Percentiles rank a stretch among this genome's conserved stretches.
These are phyloP conservation scores for Chaetomium olivaceum DNA, from an alignment of 2,329 filamentous ascomycete species.

Conservation along the genomic window DNA sequence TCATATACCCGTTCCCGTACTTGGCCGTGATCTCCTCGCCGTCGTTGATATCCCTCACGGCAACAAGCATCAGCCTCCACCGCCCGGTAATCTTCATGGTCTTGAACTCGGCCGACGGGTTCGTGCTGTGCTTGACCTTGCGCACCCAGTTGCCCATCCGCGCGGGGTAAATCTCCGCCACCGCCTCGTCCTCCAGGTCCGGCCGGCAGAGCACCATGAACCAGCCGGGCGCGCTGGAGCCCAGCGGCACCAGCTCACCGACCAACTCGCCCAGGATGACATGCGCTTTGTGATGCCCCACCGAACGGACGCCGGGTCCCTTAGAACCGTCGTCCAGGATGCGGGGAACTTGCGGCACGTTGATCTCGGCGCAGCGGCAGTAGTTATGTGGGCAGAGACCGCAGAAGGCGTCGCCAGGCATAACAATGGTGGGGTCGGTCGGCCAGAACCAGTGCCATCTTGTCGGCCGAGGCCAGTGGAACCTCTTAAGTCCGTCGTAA, in stretches of 20 bases:
- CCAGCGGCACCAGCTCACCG: constrained; percentile 30
- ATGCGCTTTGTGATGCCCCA: constrained; percentile 18
- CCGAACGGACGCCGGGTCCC: constrained; percentile 27
- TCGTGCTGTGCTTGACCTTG: constrained; percentile 25
- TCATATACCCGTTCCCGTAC: constrained; percentile 28
- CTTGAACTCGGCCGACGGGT: constrained; percentile 27
- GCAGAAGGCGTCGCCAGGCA: constrained; percentile 22
- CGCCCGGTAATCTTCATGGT: constrained; percentile 30
- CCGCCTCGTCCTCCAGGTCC: constrained; percentile 26
- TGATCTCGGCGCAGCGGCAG: constrained; percentile 25
- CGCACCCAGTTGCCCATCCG: constrained; percentile 34
- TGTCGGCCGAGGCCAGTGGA: constrained; percentile 24
- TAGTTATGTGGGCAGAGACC: constrained; percentile 24
- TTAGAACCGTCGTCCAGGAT: constrained; percentile 27
- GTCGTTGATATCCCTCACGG: constrained; percentile 26
- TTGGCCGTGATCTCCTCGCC: constrained; percentile 33
- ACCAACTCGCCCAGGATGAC: constrained; percentile 31
- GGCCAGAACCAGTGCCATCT: constrained; percentile 30
- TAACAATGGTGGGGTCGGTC: constrained; percentile 25
- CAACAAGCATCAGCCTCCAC: constrained; percentile 30
- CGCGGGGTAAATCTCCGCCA: constrained; percentile 32
- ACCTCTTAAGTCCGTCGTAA: constrained; percentile 18
- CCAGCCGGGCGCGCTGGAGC: constrained; percentile 25
- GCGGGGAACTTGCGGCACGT: constrained; percentile 26
- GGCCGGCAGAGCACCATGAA: constrained; percentile 28